Conservation (phyloP, 768 basidiomycete species). For the Suillus variegatus region DNA sequence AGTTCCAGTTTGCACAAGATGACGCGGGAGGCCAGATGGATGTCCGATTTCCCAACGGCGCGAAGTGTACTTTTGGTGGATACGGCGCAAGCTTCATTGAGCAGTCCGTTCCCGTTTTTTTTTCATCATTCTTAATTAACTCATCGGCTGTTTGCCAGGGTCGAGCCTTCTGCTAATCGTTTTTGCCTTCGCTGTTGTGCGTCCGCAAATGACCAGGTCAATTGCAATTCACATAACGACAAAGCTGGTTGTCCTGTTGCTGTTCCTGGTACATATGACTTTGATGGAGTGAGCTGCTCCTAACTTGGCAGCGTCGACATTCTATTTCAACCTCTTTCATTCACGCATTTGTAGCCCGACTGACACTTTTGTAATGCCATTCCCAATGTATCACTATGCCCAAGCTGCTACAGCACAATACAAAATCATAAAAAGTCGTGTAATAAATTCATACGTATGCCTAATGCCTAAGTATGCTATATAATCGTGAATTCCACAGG, state of each 20-base stretch:
- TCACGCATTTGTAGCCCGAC: not conserved
- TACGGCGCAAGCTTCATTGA: constrained; percentile 54
- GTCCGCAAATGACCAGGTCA: constrained; percentile 40
- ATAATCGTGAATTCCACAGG: not conserved
- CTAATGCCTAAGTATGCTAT: not conserved
- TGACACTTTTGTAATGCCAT: not conserved
- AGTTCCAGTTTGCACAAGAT: constrained; percentile 32
- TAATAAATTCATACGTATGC: constrained; percentile 5
- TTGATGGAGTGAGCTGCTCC: constrained; percentile 39
- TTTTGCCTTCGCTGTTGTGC: constrained; percentile 54
- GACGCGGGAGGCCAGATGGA: constrained; percentile 55
- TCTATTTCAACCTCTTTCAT: not conserved
- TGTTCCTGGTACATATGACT: constrained; percentile 48
- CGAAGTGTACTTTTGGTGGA: constrained; percentile 52
- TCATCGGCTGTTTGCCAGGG: constrained; percentile 27
- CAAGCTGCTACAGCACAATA: not conserved
- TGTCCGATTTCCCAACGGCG: constrained; percentile 52
- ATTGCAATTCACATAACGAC: constrained; percentile 55
- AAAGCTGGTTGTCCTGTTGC: constrained; percentile 42
- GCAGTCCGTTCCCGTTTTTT: constrained; percentile 34
- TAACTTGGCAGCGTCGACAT: constrained; percentile 14
- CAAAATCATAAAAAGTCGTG: constrained; percentile 6
- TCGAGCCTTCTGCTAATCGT: constrained; percentile 46
- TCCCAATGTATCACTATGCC: not conserved
- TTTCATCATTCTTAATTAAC: not conserved